phyloP scores from a whole-genome alignment of 179 eudicot species.

The Heliamphora pulchella region DNA sequence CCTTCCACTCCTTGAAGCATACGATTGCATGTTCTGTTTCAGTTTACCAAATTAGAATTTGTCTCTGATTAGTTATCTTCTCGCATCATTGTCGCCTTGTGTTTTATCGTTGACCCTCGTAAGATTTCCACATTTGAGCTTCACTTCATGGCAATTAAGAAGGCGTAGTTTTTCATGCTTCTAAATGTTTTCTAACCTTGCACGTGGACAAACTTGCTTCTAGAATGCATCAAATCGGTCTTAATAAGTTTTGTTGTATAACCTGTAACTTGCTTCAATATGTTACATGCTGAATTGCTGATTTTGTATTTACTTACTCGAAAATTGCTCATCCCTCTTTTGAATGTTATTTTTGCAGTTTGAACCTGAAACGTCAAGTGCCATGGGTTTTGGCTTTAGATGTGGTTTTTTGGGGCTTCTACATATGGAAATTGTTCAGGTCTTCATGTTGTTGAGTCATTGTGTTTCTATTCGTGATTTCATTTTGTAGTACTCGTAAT shows the following conservation, averaged over 20 bases:
- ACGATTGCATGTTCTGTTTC: not conserved
- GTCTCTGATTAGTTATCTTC: not conserved
- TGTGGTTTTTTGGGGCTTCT: slow-evolving; percentile 98
- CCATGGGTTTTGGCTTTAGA: slow-evolving; percentile 99
- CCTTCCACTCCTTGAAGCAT: not conserved
- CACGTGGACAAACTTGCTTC: not conserved
- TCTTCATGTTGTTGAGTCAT: slow-evolving; percentile 15
- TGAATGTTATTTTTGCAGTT: slow-evolving; percentile 44
- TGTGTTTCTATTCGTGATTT: slow-evolving; percentile 13
- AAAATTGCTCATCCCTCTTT: slow-evolving; percentile 8
- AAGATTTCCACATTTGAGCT: not conserved
- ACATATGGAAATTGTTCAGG: slow-evolving; percentile 99
- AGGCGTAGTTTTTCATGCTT: not conserved
- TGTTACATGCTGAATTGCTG: not conserved
- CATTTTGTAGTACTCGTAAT: not conserved
- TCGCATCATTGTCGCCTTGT: not conserved
- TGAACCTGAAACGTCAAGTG: slow-evolving; percentile 96
- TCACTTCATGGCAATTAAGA: not conserved
- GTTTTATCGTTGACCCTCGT: not conserved
- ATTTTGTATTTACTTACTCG: not conserved
- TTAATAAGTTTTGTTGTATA: slow-evolving; percentile 3
- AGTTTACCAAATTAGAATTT: not conserved
- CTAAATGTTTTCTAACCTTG: not conserved
- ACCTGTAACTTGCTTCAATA: not conserved
- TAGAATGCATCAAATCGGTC: not conserved